Evolutionary conservation across 345 rosid genomes (phyloP), one percentile per base, ranked within the genome.

Genomic region (Eucalyptus curtisii): DNA sequence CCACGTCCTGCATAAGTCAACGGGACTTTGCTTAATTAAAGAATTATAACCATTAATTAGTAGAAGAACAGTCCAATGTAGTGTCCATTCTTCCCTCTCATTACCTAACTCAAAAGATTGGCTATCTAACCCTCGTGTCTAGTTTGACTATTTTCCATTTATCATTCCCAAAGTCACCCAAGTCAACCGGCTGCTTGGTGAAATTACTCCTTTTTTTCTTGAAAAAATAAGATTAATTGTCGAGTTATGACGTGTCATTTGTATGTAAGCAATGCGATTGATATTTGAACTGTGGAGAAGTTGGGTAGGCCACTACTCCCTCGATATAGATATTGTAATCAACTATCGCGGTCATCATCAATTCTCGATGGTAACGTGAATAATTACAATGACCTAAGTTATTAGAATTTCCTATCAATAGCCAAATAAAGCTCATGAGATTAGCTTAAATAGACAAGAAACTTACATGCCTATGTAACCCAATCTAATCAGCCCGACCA

Each of bases 271-370:
- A n/a, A 64, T n/a, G 76, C 4, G 0, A 64, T 64, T n/a, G 76
- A n/a, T n/a, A n/a, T 64, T n/a, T 4, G 0, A 64, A n/a, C 2
- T 3, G 5, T n/a, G 40, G 76, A 64, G 40, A n/a, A n/a, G 20
- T n/a, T 14, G 1, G 20, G 8, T n/a, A 15, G 20, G 76, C 40
- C 10, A 15, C 37, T 64, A 2, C 40, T 64, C 20, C 2, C 20
- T 64, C 5, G 1, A 64, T 30, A 30, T 13, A 61, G 5, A 61
- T 30, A 30, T 30, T 15, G 17, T n/a, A 30, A 30, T 61, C 4
- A n/a, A 61, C 7, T 7, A 30, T 6, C 0, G 3, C 3, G 0
- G 3, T 61, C 0, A 61, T 61, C 33, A 2, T 13, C 0, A 1
- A 59, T 59, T 27, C 8, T 59, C 2, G 1, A 0, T 61, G 5